Evolutionary conservation across 176 grass and related monocot species (phyloP).

Genomic region (Elymus sibiricus): DNA sequence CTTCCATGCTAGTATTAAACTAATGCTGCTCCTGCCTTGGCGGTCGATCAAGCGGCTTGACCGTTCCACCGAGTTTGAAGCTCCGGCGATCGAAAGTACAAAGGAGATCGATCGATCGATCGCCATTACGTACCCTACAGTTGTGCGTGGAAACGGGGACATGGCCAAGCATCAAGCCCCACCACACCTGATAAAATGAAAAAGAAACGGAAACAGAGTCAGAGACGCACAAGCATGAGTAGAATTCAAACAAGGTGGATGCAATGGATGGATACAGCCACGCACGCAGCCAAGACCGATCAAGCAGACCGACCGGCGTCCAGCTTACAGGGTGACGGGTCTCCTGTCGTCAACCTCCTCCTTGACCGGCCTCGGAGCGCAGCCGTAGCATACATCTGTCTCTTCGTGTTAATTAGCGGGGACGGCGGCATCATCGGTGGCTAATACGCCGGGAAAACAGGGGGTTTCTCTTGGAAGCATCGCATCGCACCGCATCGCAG

Average conservation of each 20-base stretch:
- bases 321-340: constrained; percentile 45
- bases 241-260: constrained; percentile 2
- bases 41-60: constrained; percentile 30
- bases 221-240: background rate
- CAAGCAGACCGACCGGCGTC: constrained; percentile 37
- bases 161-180: constrained; percentile 23
- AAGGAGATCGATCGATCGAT: background rate
- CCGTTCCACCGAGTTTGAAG: constrained; percentile 20
- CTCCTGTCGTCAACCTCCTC: constrained; percentile 34
- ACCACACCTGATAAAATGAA: constrained; percentile 20
- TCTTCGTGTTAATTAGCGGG: background rate
- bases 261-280: background rate
- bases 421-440: constrained; percentile 13
- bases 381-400: background rate
- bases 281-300: background rate
- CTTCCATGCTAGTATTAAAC: too few species aligned
- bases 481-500: background rate
- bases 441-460: background rate
- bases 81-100: background rate
- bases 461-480: background rate
- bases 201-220: background rate
- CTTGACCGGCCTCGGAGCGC: constrained; percentile 4
- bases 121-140: background rate
- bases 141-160: constrained; percentile 11
- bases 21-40: background rate